Conservation (phyloP, 208 protist species). For the Crithidia brevicula region DNA sequence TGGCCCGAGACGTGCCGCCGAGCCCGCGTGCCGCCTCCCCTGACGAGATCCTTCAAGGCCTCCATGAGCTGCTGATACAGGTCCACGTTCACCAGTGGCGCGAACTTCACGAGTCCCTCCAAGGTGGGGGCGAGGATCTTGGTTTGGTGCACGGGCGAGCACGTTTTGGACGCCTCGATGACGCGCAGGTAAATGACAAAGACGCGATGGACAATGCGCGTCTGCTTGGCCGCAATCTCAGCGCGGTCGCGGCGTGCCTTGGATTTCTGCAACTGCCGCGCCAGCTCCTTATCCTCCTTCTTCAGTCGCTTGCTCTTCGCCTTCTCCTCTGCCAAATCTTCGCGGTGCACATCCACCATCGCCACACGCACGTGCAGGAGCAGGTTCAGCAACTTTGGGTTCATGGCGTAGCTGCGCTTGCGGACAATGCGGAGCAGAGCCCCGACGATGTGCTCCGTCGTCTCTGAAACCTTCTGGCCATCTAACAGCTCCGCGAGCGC, state of each 20-base stretch:
- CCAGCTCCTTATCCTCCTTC: conserved; percentile 92
- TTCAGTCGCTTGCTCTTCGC: conserved; percentile 92
- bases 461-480: conserved; percentile 87
- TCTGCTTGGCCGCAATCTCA: conserved; percentile 88
- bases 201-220: conserved; percentile 87
- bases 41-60: conserved; percentile 89
- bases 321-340: conserved; percentile 90
- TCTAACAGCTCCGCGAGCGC: conserved; percentile 84
- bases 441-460: conserved; percentile 82
- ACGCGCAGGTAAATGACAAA: conserved; percentile 94
- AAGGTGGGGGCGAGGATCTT: conserved; percentile 90
- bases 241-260: conserved; percentile 88
- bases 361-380: conserved; percentile 93
- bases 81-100: conserved; percentile 90
- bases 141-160: conserved; percentile 82
- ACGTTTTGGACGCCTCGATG: conserved; percentile 85
- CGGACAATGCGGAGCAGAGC: conserved; percentile 89
- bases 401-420: conserved; percentile 92
- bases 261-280: conserved; percentile 90
- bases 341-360: conserved; percentile 90
- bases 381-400: conserved; percentile 89
- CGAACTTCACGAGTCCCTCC: conserved; percentile 92
- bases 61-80: conserved; percentile 90
- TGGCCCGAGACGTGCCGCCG: background rate
- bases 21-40: conserved; percentile 19